A percentile compares a stretch with the other conserved stretches of the same genome.
These are phyloP conservation scores for Fraxinus sp. DNA, from an alignment of 305 asterid genomes.

Conservation along the genomic window DNA sequence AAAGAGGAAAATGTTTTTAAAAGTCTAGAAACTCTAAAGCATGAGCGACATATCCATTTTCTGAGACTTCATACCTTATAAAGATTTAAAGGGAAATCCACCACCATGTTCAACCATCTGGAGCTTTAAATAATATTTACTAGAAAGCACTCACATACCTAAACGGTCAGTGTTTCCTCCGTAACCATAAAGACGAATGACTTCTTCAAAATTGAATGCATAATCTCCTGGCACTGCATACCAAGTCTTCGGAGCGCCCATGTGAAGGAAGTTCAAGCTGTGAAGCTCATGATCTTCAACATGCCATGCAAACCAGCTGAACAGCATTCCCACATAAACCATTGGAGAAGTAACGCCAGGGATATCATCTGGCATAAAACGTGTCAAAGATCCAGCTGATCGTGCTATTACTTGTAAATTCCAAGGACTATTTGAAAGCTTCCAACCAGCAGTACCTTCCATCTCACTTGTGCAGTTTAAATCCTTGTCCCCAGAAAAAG, in stretches of 20 bases:
- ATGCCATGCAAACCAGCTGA: constrained; percentile 99
- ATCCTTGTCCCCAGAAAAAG: constrained; percentile 36
- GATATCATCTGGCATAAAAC: constrained; percentile 97
- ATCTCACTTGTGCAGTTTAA: constrained; percentile 43
- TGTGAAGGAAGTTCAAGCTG: constrained; percentile 89
- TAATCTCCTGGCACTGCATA: constrained; percentile 88
- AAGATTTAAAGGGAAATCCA: neutral
- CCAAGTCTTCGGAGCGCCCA: constrained; percentile 97
- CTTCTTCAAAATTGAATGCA: constrained; percentile 85
- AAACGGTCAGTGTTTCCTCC: constrained; percentile 68
- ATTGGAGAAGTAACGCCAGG: constrained; percentile 99
- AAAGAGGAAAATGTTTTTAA: neutral
- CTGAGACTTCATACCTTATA: neutral
- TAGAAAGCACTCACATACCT: constrained; percentile 45
- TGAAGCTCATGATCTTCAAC: constrained; percentile 99
- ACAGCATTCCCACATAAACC: constrained; percentile 95
- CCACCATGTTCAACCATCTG: neutral
- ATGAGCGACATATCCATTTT: neutral
- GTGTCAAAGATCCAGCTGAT: constrained; percentile 94
- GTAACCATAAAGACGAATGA: constrained; percentile 62
- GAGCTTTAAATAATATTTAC: neutral
- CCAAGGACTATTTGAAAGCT: constrained; percentile 95
- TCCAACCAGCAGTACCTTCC: constrained; percentile 94
- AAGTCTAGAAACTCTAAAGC: neutral
- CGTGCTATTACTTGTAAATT: constrained; percentile 93